Base-by-base conservation (phyloP, 345 rosid genomes). In the Gynandropsis gynandra region DNA sequence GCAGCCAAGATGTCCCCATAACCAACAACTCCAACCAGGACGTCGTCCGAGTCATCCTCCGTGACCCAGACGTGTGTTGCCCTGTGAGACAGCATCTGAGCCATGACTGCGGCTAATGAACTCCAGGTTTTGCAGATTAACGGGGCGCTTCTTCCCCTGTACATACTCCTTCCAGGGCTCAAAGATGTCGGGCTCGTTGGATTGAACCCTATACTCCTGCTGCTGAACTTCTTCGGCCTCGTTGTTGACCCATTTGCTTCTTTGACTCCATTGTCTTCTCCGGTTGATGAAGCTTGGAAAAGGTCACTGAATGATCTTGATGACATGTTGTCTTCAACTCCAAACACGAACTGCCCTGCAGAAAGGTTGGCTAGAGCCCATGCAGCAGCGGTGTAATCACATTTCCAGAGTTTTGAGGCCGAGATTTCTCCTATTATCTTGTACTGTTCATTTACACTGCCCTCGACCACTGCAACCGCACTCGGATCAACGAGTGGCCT, bases 21-120 rank as follows among this genome's bases (percentile, higher is more conserved):
- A 1, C 95, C 88, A 0, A 92, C 83, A 41, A 87, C 83, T 16
- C 98, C 98, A 3, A 83, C 95, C 32, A 87, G 63, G 54, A 80
- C 60, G 61, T 92, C 98, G 4, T 87, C 97, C 4, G 62, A 70
- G 7, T 82, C 94, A 9, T 77, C 80, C 55, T 87, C 86, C 0
- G 86, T 92, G 50, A 87, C 98, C 98, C 98, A 92, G 24, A 92
- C 90, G 53, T 87, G 95, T 34, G 97, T 82, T 24, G 89, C 95
- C 54, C 97, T 66, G 55, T 92, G 97, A 55, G 97, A 87, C 10
- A 87, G 77, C 98, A 92, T 92, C 59, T 92, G 98, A 50, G 98
- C 95, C 98, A 92, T 92, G 2, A 92, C 94, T 0, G 97, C 97
- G 1, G 98, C 98, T 50, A 92, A 64, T 0, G 96, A 85, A 62